Evolutionary conservation across 768 basidiomycete genomes (phyloP).

Genomic region (Tephrocybe sp.): DNA sequence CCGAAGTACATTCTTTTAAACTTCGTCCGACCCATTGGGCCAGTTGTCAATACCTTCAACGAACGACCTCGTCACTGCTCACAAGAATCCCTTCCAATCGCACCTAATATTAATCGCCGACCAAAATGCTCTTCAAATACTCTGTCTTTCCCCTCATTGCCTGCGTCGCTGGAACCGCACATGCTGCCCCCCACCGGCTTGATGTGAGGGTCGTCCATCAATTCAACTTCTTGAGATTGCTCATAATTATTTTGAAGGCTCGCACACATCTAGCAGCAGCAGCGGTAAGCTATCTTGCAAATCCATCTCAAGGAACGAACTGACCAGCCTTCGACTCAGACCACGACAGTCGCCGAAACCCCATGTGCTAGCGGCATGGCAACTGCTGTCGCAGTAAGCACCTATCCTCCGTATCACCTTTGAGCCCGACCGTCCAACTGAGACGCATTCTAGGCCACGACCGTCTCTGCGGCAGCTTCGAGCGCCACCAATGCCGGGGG

Average conservation of each 20-base stretch:
- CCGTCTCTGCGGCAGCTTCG: too few relatives aligned
- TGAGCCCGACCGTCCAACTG: too few relatives aligned
- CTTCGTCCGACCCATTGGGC: conserved; percentile 15
- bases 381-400: too few relatives aligned
- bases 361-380: too few relatives aligned
- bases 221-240: neutral
- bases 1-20: conserved; percentile 3
- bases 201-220: neutral
- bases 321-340: too few relatives aligned
- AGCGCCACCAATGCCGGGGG: neutral
- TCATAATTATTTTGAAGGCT: neutral
- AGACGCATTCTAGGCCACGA: too few relatives aligned
- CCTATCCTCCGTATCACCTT: too few relatives aligned
- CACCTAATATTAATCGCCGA: neutral
- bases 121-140: conserved; percentile 26
- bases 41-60: conserved; percentile 11
- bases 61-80: conserved; percentile 3
- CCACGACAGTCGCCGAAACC: too few relatives aligned
- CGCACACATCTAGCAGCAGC: too few relatives aligned
- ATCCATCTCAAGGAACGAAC: too few relatives aligned
- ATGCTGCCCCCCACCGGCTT: conserved; percentile 23
- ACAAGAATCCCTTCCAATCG: conserved; percentile 7
- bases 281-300: neutral
- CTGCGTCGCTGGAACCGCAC: conserved; percentile 20
- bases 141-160: conserved; percentile 24